Conservation (phyloP, 148 eudicot genomes). For the Rhododendron griersonianum region DNA sequence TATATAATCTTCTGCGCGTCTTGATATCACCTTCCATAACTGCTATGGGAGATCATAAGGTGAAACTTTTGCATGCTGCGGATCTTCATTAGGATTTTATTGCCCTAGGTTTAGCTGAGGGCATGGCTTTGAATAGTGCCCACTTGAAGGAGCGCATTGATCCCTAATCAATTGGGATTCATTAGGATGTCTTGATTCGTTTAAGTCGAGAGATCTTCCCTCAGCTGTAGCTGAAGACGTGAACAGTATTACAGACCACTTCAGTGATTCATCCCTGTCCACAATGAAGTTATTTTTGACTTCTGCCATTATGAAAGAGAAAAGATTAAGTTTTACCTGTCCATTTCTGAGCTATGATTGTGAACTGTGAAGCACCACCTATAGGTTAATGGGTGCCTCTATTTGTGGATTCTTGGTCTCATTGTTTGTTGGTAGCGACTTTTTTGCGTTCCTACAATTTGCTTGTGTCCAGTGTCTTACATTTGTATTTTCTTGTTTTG, state of each 20-base stretch:
- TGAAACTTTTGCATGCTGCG: neutral
- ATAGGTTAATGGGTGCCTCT: neutral
- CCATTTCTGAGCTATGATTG: neutral
- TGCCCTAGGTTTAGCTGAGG: neutral
- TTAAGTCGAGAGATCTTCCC: neutral
- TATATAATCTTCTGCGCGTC: neutral
- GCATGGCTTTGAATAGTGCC: neutral
- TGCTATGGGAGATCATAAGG: neutral
- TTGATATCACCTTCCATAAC: neutral
- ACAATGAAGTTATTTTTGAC: neutral
- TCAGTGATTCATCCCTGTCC: neutral
- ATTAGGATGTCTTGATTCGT: neutral
- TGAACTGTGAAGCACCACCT: neutral
- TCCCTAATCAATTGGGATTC: neutral
- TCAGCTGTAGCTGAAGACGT: neutral
- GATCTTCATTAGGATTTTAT: neutral
- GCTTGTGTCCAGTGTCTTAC: slow-evolving; percentile 1
- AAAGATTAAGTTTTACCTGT: neutral
- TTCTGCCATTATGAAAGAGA: neutral
- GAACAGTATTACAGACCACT: neutral
- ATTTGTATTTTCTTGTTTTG: neutral
- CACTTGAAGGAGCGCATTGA: neutral
- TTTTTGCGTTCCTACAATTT: neutral
- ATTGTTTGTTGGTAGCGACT: neutral
- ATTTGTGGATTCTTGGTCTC: neutral